A percentile compares a stretch with the other conserved stretches of the same genome.
These are phyloP conservation scores for Candida nanaspora DNA, from an alignment of 805 yeast species.

Conservation along the genomic window DNA sequence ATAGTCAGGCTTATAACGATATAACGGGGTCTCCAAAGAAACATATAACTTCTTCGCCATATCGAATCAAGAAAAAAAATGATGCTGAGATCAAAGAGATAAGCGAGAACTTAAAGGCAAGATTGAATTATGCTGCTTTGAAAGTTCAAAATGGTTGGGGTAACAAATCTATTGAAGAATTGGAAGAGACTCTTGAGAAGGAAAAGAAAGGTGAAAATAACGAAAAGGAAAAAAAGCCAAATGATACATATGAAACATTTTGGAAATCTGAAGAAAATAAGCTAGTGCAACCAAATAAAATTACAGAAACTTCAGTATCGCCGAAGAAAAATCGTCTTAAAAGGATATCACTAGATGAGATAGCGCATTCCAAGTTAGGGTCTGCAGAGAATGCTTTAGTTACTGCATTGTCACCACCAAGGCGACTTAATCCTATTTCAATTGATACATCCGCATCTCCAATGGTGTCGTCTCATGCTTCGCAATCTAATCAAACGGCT, in stretches of 20 bases:
- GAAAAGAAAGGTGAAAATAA: constrained; percentile 1
- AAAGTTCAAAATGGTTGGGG: constrained; percentile 32
- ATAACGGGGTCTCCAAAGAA: constrained; percentile 16
- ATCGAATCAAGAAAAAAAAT: constrained; percentile 21
- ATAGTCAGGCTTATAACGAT: not conserved
- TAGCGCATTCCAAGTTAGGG: constrained; percentile 17
- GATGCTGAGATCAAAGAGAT: constrained; percentile 28
- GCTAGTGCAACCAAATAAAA: constrained; percentile 10
- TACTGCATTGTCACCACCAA: constrained; percentile 17
- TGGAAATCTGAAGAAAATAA: constrained; percentile 21
- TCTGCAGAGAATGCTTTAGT: constrained; percentile 19
- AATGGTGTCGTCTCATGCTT: not conserved
- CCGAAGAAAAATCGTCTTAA: not conserved
- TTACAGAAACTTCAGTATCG: not conserved
- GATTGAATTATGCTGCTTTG: constrained; percentile 28
- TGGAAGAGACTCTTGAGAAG: constrained; percentile 18
- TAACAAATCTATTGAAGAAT: constrained; percentile 20
- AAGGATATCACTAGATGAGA: constrained; percentile 17
- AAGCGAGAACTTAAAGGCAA: constrained; percentile 27
- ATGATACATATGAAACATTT: constrained; percentile 14
- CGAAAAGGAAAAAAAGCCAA: not conserved
- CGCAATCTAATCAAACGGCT: constrained; percentile 13
- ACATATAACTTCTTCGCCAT: constrained; percentile 10
- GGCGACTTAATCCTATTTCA: constrained; percentile 2
- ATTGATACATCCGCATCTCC: not conserved